phyloP scores from a whole-genome alignment of 495 filamentous ascomycete species.

The Lepraria neglecta region DNA sequence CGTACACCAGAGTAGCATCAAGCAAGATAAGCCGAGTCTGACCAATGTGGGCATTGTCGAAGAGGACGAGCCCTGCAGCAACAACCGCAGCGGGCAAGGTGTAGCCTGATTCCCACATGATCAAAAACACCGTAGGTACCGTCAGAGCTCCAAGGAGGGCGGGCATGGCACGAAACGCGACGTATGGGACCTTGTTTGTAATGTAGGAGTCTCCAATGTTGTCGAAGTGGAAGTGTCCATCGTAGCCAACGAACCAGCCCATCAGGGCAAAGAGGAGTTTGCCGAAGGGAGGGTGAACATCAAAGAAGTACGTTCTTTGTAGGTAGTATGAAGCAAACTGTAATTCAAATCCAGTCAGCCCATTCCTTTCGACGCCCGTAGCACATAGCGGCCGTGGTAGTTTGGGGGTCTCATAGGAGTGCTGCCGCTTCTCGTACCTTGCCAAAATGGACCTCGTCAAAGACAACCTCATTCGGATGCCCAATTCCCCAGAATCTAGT shows the following conservation, averaged over 20 bases:
- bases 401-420: neutral
- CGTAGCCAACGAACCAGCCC: constrained; percentile 92
- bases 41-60: constrained; percentile 97
- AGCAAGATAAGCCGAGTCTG: constrained; percentile 94
- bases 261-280: constrained; percentile 68
- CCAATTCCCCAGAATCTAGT: constrained; percentile 93
- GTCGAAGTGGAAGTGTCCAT: constrained; percentile 95
- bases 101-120: constrained; percentile 99
- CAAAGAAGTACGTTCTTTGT: constrained; percentile 98
- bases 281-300: constrained; percentile 96
- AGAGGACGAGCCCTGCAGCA: constrained; percentile 78
- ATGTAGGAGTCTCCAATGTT: constrained; percentile 99
- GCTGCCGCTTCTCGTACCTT: constrained; percentile 58
- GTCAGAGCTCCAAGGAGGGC: constrained; percentile 87
- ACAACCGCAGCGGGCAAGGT: constrained; percentile 86
- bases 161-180: constrained; percentile 90
- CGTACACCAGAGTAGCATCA: constrained; percentile 87
- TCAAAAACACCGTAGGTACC: constrained; percentile 87
- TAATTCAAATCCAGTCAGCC: neutral
- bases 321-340: constrained; percentile 97
- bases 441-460: constrained; percentile 99
- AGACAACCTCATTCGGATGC: constrained; percentile 94
- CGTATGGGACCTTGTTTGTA: constrained; percentile 91
- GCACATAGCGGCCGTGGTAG: neutral
- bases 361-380: neutral